Evolutionary conservation across 192 early-diverging fungal species (phyloP).

Genomic region (Haplosporangium gracile): DNA sequence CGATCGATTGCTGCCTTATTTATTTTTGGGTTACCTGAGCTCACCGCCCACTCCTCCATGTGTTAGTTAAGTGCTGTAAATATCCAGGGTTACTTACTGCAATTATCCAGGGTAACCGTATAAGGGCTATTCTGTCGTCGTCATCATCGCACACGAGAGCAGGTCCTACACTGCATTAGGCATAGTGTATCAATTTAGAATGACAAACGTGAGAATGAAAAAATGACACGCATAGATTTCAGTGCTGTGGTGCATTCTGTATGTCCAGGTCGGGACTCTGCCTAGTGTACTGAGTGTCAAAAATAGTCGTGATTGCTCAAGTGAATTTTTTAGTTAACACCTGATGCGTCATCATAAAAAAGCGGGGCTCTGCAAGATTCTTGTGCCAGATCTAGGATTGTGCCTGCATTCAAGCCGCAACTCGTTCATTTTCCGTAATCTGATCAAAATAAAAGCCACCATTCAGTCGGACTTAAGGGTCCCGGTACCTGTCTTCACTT

Average conservation of each 20-base stretch:
- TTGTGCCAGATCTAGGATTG: background rate
- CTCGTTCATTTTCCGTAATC: background rate
- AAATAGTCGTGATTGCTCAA: too few relatives aligned
- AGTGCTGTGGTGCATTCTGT: background rate
- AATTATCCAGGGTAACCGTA: background rate
- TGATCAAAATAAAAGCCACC: background rate
- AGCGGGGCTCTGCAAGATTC: too few relatives aligned
- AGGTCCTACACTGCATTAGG: background rate
- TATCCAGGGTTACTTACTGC: background rate
- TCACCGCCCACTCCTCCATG: background rate
- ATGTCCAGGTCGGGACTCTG: background rate
- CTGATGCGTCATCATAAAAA: too few relatives aligned
- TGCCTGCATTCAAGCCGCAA: background rate
- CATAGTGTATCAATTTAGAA: background rate
- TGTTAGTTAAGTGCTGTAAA: background rate
- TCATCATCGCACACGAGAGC: background rate
- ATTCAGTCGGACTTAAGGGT: background rate
- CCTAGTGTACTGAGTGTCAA: too few relatives aligned
- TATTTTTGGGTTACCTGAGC: background rate
- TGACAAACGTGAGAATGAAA: background rate
- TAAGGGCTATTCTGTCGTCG: background rate
- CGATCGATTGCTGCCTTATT: background rate
- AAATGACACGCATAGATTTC: background rate
- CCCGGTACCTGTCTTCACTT: background rate
- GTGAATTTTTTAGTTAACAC: too few relatives aligned